Evolutionary conservation across 179 eudicot species (phyloP).

Genomic region (Spergularia azorica): DNA sequence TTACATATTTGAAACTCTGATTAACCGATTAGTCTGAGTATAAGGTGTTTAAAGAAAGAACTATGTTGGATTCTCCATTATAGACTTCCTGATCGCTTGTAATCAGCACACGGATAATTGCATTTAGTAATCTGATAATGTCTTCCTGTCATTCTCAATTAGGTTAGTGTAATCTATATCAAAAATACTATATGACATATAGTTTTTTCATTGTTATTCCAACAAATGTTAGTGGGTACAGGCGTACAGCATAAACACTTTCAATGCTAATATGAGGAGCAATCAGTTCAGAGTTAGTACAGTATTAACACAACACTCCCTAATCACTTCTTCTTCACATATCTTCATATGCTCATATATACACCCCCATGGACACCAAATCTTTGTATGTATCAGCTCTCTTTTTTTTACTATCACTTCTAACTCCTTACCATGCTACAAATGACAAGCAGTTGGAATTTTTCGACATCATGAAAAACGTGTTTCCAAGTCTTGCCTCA

Average conservation of each 20-base stretch:
- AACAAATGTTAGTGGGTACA: conserved; percentile 46
- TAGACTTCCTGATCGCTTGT: too few relatives aligned
- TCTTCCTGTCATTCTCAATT: too few relatives aligned
- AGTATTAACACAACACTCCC: conserved; percentile 8
- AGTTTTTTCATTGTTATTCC: not conserved
- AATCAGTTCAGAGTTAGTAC: not conserved
- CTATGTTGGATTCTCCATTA: too few relatives aligned
- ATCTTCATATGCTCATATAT: too few relatives aligned
- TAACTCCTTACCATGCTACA: conserved; percentile 23
- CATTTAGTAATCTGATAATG: too few relatives aligned
- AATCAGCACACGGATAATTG: too few relatives aligned
- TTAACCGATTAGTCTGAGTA: too few relatives aligned
- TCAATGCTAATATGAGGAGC: conserved; percentile 23
- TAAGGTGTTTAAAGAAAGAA: too few relatives aligned
- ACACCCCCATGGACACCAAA: conserved; percentile 37
- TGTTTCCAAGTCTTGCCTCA: conserved; percentile 45
- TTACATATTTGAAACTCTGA: too few relatives aligned
- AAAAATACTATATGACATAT: not conserved
- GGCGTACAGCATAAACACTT: conserved; percentile 58
- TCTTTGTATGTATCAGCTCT: conserved; percentile 16
- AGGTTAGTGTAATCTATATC: not conserved
- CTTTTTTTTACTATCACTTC: conserved; percentile 28
- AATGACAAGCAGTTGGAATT: conserved; percentile 45
- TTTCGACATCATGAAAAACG: conserved; percentile 52
- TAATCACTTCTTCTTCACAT: conserved; percentile 1